Conservation (phyloP, 2,329 filamentous ascomycete species). For the Verticillium albo-atrum region DNA sequence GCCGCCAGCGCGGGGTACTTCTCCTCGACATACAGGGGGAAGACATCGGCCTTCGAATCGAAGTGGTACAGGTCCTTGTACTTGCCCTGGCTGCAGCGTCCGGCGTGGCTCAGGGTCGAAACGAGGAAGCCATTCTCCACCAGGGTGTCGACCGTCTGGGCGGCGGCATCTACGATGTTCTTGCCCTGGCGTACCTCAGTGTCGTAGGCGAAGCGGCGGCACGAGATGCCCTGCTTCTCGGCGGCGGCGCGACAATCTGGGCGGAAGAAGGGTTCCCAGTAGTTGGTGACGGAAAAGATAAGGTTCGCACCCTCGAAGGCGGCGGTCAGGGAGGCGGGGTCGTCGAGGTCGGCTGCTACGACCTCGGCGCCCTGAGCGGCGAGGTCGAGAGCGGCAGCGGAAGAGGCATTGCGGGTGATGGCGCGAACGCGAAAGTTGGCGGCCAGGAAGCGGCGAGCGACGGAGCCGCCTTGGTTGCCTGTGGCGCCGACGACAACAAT, state of each 20-base stretch:
- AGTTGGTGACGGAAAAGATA: slow-evolving; percentile 53
- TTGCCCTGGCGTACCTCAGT: slow-evolving; percentile 46
- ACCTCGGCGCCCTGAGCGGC: slow-evolving; percentile 36
- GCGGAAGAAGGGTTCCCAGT: slow-evolving; percentile 47
- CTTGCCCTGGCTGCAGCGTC: slow-evolving; percentile 38
- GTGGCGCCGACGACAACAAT: slow-evolving; percentile 43
- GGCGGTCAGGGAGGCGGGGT: slow-evolving; percentile 28
- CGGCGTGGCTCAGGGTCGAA: slow-evolving; percentile 46
- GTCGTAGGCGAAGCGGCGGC: slow-evolving; percentile 39
- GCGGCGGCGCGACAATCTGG: slow-evolving; percentile 35
- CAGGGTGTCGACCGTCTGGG: slow-evolving; percentile 30
- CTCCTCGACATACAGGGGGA: slow-evolving; percentile 37
- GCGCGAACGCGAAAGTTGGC: slow-evolving; percentile 40
- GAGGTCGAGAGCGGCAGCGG: slow-evolving; percentile 34
- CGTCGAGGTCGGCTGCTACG: slow-evolving; percentile 37
- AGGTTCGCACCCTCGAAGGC: slow-evolving; percentile 41
- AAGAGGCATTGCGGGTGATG: slow-evolving; percentile 39
- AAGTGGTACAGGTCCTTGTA: slow-evolving; percentile 48
- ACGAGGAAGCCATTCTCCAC: slow-evolving; percentile 44
- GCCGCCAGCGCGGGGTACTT: slow-evolving; percentile 36
- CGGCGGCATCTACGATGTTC: slow-evolving; percentile 52
- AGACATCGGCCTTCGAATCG: slow-evolving; percentile 48
- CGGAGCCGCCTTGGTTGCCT: slow-evolving; percentile 47
- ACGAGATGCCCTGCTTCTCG: slow-evolving; percentile 30
- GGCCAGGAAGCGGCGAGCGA: slow-evolving; percentile 41